Evolutionary conservation across 106 monocot species (phyloP), one percentile per base, ranked within the genome.

Genomic region (Dendrobium huoshanense): DNA sequence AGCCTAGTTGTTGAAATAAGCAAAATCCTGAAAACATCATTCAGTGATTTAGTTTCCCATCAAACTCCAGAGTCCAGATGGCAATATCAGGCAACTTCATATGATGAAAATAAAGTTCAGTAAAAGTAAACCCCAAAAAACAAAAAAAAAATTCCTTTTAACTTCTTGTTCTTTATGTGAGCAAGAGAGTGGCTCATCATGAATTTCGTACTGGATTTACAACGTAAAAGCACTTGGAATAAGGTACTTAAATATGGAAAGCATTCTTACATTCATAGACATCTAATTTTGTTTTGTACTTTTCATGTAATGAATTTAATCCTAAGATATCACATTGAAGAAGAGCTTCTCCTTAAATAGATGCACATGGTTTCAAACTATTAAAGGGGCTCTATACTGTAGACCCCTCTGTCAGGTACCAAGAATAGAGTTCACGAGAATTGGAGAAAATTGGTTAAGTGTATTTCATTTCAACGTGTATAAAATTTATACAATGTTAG

Each of bases 11-110:
- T 78, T 81, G 90, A 75, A 41, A 85, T 59, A 17, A 11, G 55
- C 67, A 94, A 79, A 75, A 94, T 92, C 89, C 97, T 98, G 92
- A 51, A 87, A 78, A 17, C 33, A 27, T 17, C 13, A 29, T 51
- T 8, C 7, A 2, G 1, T 75, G 6, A 11, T 29, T 75, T 55
- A 67, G 16, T 37, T 58, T 17, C 33, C 5, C 80, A 75, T 27
- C 0, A 76, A 67, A 77, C 24, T 16, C 19, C 11, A 49, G 4
- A 77, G 17, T 16, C 19, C 11, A 49, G 4, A 78, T 33, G 33
- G 24, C 5, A 64, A 64, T 64, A 64, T n/a, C 25, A 24, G 2
- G 2, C 6, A 45, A 41, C 24, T 37, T 4, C 43, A 45, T 74
- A 17, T 18, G 58, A 15, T 61, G 51, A 43, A 59, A 42, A 64